A percentile compares a stretch with the other conserved stretches of the same genome.
phyloP scores from a whole-genome alignment of 192 early-diverging fungal species.

The Gryganskiella cystojenkinii region DNA sequence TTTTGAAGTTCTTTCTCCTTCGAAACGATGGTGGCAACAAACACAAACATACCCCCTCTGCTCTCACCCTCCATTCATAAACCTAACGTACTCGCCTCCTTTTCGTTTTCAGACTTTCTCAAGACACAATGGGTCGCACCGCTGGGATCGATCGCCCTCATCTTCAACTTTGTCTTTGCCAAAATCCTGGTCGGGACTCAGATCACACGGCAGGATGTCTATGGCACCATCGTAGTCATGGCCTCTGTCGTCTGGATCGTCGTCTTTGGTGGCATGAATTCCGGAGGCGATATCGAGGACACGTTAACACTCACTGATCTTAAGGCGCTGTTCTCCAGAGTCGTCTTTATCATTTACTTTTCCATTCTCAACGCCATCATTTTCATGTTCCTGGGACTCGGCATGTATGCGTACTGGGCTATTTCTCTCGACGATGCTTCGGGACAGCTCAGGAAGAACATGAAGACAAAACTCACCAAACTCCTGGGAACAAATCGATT shows the following conservation, averaged over 20 bases:
- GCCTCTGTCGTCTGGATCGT: constrained; percentile 68
- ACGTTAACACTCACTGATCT: constrained; percentile 56
- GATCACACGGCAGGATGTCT: constrained; percentile 60
- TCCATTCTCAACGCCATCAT: constrained; percentile 58
- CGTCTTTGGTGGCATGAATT: constrained; percentile 65
- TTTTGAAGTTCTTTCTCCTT: no score
- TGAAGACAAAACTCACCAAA: constrained; percentile 14
- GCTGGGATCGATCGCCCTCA: constrained; percentile 62
- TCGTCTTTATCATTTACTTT: constrained; percentile 64
- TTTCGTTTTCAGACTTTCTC: constrained; percentile 58
- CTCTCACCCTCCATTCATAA: no score
- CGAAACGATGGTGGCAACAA: no score
- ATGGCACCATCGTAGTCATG: constrained; percentile 66
- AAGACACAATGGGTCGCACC: constrained; percentile 71
- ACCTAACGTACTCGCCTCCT: no score
- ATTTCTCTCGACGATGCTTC: constrained; percentile 36
- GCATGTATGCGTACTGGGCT: constrained; percentile 58
- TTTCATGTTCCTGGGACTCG: constrained; percentile 46
- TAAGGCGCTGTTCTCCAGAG: constrained; percentile 56
- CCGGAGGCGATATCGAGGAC: constrained; percentile 61
- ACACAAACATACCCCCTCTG: no score
- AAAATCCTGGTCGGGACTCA: constrained; percentile 63
- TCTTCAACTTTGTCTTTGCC: constrained; percentile 72
- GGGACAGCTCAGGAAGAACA: constrained; percentile 34
- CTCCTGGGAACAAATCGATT: constrained; percentile 26